Base-by-base conservation (phyloP, 1,139 yeast genomes). In the Zygoascus meyerae region DNA sequence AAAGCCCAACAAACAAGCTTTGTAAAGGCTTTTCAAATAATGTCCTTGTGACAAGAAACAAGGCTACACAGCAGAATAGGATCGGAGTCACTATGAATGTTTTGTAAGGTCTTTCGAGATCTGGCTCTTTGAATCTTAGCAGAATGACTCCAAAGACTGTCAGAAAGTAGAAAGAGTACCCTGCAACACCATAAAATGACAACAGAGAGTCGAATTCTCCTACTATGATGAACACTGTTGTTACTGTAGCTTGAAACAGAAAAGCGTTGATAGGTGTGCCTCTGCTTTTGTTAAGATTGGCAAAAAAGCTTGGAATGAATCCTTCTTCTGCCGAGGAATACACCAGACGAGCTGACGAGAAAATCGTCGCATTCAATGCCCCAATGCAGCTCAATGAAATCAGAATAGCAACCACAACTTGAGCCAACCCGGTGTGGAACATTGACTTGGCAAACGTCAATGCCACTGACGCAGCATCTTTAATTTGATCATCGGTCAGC, bases 111-210 rank as follows among this genome's bases (percentile, higher is more conserved):
- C 73, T 52, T 9, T 58, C 63, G 11, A 69, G 56, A 1, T 55
- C 51, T 0, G 72, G 72, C 45, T 67, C 67, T 10, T 54, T 53
- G 41, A 60, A 55, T 28, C 73, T 55, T 41, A 69, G 52, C n/a
- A 63, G 57, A 44, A 69, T 56, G 16, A 69, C 65, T 1, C 73
- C 73, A 8, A 65, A 52, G 3, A 69, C 72, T 0, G 72, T 63
- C 42, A 63, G 47, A 39, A 68, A 61, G 55, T 67, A 70, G 42
- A 69, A 69, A n/a, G 65, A 52, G 47, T 68, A 68, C 7, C 68
- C 68, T 4, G 70, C 69, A n/a, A 68, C 61, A 8, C 73, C 74
- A 48, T 68, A 70, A 48, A 70, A 68, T 6, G 69, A 61, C 28
- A 64, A 57, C 36, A 70, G 59, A 28, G 62, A 50, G 38, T 60